Evolutionary conservation across 2,329 filamentous ascomycete species (phyloP).

Genomic region (Sporothrix phasma): DNA sequence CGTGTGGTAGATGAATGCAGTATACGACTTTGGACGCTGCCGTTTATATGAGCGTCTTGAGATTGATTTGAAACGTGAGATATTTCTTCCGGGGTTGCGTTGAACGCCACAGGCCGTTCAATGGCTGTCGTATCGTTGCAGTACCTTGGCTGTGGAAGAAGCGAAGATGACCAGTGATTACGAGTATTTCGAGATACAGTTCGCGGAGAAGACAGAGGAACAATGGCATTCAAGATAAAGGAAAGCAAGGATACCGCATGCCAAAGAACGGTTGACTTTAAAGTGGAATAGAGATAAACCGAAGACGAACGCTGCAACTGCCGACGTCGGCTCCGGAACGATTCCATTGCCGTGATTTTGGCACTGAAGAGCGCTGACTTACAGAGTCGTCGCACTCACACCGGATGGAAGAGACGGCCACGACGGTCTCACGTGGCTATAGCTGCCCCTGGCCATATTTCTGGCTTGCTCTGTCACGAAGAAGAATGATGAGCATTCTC

Average conservation of each 20-base stretch:
- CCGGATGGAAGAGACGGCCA: neutral
- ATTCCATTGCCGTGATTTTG: slow-evolving; percentile 2
- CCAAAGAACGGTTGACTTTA: neutral
- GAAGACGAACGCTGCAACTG: neutral
- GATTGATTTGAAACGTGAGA: no score
- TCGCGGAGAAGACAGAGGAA: no score
- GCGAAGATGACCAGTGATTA: neutral
- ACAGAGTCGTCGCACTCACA: neutral
- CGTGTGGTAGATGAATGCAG: neutral
- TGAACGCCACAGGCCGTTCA: neutral
- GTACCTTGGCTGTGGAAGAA: no score
- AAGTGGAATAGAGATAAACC: neutral
- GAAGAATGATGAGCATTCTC: neutral
- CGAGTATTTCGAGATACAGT: no score
- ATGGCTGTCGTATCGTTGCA: neutral
- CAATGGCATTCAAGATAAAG: neutral
- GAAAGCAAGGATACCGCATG: neutral
- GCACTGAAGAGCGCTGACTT: neutral
- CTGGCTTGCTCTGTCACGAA: no score
- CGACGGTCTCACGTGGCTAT: no score
- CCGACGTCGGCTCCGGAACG: neutral
- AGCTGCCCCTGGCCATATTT: no score
- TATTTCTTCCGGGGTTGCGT: neutral
- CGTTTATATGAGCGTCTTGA: neutral
- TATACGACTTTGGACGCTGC: neutral